Evolutionary conservation across 2,329 filamentous ascomycete genomes (phyloP), one percentile per base, ranked within the genome.

Genomic region (Thielaviopsis euricoi): DNA sequence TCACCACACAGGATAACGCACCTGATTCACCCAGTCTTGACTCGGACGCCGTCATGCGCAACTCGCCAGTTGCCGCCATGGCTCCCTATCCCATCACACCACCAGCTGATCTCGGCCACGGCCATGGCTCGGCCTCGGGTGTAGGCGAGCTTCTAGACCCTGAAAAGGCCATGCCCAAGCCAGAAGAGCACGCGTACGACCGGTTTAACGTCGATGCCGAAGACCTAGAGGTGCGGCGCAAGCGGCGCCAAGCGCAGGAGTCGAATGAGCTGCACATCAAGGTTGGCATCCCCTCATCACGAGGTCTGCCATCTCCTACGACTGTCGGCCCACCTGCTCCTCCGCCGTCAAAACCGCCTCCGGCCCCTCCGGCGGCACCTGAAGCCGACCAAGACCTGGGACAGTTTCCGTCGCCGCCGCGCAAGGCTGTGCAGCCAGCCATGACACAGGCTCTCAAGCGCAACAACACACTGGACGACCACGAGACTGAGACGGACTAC

Each of bases 371-470:
- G 7, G 66, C 73, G 7, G 66, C 66, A 4, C 71, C 75, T 1
- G 67, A 70, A 43, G 63, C 71, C 15, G 73, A 77, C 37, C 72
- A 76, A 26, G 72, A 71, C 2, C 65, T 75, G 4, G 67, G 71
- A 10, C 74, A 76, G 61, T 82, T 82, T 59, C 74, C 78, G 17
- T 76, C 78, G 1, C 77, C 82, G 1, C 82, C 85, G 54, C 80
- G 90, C 60, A 96, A 95, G 68, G 81, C 85, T 6, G 89, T 90
- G 2, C 91, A 91, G 52, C 87, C 29, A 10, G 29, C 89, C 13
- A n/a, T n/a, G n/a, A 90, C 91, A 1, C 70, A 97, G 57, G 84
- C 90, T 64, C 12, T 25, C 22, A 48, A 49, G 15, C 37, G 43
- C 21, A 53, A 52, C 15, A 53, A 58, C 21, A 46, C 52, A 9